Evolutionary conservation across 768 basidiomycete genomes (phyloP), one percentile per base, ranked within the genome.

Genomic region (Leccinellum albellum): DNA sequence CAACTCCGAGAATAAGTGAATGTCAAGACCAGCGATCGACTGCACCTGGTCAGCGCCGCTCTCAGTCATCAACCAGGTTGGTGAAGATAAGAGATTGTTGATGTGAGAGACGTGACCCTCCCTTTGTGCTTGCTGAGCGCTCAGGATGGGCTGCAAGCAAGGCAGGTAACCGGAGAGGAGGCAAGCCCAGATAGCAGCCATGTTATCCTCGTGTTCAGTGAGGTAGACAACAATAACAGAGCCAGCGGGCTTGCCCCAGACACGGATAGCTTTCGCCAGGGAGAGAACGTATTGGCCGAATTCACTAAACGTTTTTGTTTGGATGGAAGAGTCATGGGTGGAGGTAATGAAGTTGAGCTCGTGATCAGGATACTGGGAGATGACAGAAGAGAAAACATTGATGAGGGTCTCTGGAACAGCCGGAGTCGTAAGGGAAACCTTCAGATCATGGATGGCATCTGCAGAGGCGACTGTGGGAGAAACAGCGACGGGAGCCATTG

Each of bases 131-230:
- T 71, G 70, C 24, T 71, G 68, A n/a, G 71, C 70, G 33, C 71
- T 73, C 33, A 73, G 53, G 0, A 71, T 64, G 20, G 70, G 71
- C 35, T 71, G 70, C 48, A 71, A 56, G 60, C 70, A 71, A 10
- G 71, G 70, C 2, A 71, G 60, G 55, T 60, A 66, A n/a, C 71
- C 70, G 3, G 70, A 70, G 13, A 71, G 57, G 1, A 71, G 51
- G 46, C 67, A 73, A 0, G 70, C 70, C 70, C 70, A 71, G 5
- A 71, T 54, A 6, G 70, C 71, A 3, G 59, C 60, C 70, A 73
- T 71, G 29, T 71, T 71, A 35, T 71, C 71, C 47, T 72, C 70
- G 28, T 71, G 70, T 44, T 71, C 71, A 0, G 70, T 71, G 23
- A 71, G 56, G 50, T 71, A 71, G 0, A 71, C 59, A 8, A 73